Evolutionary conservation across 768 basidiomycete species (phyloP).

Genomic region (Crepidotus variabilis): DNA sequence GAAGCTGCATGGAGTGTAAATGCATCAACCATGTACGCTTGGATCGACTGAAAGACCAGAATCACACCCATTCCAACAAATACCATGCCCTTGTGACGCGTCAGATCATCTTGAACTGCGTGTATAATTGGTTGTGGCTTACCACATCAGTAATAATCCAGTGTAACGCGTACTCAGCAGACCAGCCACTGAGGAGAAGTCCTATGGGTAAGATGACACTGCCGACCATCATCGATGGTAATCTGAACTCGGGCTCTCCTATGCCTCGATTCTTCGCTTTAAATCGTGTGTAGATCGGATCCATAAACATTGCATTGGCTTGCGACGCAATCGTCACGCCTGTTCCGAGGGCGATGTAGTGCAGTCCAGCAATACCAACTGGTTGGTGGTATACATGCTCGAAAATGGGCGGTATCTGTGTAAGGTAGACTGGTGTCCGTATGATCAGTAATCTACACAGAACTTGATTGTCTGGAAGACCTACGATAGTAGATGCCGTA

Average conservation of each 20-base stretch:
- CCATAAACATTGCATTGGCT: slow-evolving; percentile 52
- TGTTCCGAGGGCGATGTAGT: slow-evolving; percentile 70
- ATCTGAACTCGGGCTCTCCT: slow-evolving; percentile 45
- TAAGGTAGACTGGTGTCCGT: slow-evolving; percentile 51
- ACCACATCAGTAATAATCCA: slow-evolving; percentile 77
- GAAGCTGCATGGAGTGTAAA: slow-evolving; percentile 69
- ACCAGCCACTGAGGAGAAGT: slow-evolving; percentile 69
- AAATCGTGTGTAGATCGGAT: slow-evolving; percentile 47
- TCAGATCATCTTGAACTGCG: background rate
- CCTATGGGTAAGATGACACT: slow-evolving; percentile 62
- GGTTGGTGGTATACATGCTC: slow-evolving; percentile 47
- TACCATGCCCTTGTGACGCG: slow-evolving; percentile 44
- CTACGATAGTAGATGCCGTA: slow-evolving; percentile 60
- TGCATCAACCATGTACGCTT: slow-evolving; percentile 64
- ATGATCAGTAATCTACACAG: background rate
- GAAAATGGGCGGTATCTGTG: slow-evolving; percentile 61
- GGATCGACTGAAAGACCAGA: slow-evolving; percentile 56
- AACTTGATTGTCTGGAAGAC: slow-evolving; percentile 16
- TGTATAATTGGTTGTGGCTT: slow-evolving; percentile 13
- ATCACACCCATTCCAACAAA: slow-evolving; percentile 56
- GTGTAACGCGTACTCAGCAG: slow-evolving; percentile 48
- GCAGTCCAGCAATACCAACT: slow-evolving; percentile 57
- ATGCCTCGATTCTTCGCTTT: slow-evolving; percentile 44
- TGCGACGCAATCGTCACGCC: slow-evolving; percentile 54
- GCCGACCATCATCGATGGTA: slow-evolving; percentile 55